Conservation (phyloP, 768 basidiomycete genomes). For the Termitomyces sp. region DNA sequence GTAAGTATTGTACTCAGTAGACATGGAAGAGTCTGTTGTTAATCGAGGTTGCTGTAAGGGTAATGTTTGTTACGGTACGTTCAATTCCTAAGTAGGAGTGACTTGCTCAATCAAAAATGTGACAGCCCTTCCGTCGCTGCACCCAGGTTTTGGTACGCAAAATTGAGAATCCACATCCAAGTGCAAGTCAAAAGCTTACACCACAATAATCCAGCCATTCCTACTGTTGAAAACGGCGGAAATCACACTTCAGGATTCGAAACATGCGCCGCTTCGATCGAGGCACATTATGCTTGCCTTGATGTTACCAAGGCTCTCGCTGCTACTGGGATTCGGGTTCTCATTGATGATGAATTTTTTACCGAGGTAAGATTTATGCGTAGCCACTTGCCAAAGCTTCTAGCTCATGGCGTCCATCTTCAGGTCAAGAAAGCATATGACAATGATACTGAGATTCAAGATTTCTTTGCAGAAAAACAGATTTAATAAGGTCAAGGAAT, state of each 20-base stretch:
- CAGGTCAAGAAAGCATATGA: conserved; percentile 11
- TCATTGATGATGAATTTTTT: conserved; percentile 68
- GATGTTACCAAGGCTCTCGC: conserved; percentile 73
- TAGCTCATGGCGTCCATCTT: neutral
- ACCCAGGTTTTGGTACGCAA: conserved; percentile 67
- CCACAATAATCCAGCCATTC: conserved; percentile 54
- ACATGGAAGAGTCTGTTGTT: neutral
- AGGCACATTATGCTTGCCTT: conserved; percentile 66
- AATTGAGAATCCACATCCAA: neutral
- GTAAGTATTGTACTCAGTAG: conserved; percentile 39
- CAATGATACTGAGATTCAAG: conserved; percentile 4
- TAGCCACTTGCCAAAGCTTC: too few species aligned
- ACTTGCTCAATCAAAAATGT: neutral
- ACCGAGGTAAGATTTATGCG: conserved; percentile 14
- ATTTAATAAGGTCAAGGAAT: neutral
- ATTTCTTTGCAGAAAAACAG: conserved; percentile 37
- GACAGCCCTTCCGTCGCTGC: conserved; percentile 61
- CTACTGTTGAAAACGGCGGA: conserved; percentile 66
- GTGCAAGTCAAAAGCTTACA: neutral
- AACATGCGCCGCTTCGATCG: conserved; percentile 54
- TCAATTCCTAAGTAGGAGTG: neutral
- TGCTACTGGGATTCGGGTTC: conserved; percentile 61
- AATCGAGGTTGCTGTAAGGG: conserved; percentile 40
- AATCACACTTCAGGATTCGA: conserved; percentile 76
- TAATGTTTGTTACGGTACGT: conserved; percentile 70